Percentiles rank a stretch among this genome's conserved stretches.
Evolutionary conservation across 2,329 filamentous ascomycete genomes (phyloP).

Genomic region (Xylaria polymorpha): DNA sequence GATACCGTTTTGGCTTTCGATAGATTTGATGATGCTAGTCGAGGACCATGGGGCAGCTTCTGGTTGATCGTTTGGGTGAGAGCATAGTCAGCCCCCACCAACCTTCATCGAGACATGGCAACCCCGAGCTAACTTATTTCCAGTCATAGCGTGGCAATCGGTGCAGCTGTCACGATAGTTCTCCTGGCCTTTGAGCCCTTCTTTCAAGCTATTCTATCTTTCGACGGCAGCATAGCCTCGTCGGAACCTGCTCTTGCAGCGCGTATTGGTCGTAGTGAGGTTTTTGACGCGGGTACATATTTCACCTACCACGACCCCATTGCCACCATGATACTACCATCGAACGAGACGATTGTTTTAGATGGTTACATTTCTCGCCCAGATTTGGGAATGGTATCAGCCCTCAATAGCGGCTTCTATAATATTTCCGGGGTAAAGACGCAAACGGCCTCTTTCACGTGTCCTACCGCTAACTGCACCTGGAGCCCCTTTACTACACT

Average conservation of each 20-base stretch:
- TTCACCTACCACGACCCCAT: background rate
- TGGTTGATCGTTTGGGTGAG: slow-evolving; percentile 40
- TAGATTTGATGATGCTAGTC: slow-evolving; percentile 45
- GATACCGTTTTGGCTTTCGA: slow-evolving; percentile 41
- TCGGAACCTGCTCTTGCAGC: background rate
- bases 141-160: background rate
- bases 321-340: background rate
- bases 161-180: background rate
- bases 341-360: background rate
- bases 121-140: background rate
- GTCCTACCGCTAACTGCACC: slow-evolving; percentile 44
- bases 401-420: slow-evolving; percentile 1
- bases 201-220: slow-evolving; percentile 22
- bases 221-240: background rate
- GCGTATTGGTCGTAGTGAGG: background rate
- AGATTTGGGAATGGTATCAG: slow-evolving; percentile 6
- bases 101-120: background rate
- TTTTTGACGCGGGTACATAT: slow-evolving; percentile 5
- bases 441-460: slow-evolving; percentile 32
- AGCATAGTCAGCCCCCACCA: slow-evolving; percentile 30
- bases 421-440: background rate
- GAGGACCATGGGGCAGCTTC: slow-evolving; percentile 43
- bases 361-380: background rate
- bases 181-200: slow-evolving; percentile 12
- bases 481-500: slow-evolving; percentile 41